These are phyloP conservation scores for Drechslerella dactyloides DNA, from an alignment of 2,329 filamentous ascomycete species.

Conservation along the genomic window DNA sequence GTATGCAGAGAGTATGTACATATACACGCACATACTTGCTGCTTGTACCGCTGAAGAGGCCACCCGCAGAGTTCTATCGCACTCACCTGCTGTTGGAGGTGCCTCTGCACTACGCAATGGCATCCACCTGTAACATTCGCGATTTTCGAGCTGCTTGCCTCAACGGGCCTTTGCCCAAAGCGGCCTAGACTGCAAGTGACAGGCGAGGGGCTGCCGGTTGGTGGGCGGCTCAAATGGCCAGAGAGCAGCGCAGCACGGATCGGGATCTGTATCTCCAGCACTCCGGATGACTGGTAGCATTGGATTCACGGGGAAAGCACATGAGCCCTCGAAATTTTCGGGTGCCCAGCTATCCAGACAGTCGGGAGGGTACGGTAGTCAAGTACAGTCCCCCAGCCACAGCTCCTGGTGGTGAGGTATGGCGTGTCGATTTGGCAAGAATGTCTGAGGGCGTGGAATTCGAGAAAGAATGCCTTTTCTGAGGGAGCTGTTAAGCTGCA, in stretches of 20 bases:
- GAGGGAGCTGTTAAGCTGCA: too few relatives aligned
- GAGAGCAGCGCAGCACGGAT: background rate
- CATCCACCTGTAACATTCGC: background rate
- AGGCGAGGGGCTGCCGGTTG: background rate
- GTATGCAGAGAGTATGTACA: too few relatives aligned
- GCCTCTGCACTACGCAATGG: background rate
- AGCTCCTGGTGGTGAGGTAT: too few relatives aligned
- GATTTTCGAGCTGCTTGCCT: background rate
- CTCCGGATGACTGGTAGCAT: background rate
- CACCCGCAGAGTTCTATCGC: background rate
- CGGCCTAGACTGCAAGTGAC: background rate
- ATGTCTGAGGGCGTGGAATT: too few relatives aligned
- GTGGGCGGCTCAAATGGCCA: background rate
- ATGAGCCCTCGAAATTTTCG: background rate
- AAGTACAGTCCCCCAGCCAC: too few relatives aligned
- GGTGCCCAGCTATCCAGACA: background rate
- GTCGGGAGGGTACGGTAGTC: too few relatives aligned
- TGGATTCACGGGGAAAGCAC: background rate
- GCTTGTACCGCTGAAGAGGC: too few relatives aligned
- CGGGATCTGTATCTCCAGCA: background rate
- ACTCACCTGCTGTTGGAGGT: background rate
- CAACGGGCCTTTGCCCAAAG: background rate
- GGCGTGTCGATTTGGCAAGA: too few relatives aligned
- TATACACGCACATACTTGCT: too few relatives aligned
- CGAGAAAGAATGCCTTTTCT: too few relatives aligned